Conservation (phyloP, 345 rosid genomes). For the Acer negundo region DNA sequence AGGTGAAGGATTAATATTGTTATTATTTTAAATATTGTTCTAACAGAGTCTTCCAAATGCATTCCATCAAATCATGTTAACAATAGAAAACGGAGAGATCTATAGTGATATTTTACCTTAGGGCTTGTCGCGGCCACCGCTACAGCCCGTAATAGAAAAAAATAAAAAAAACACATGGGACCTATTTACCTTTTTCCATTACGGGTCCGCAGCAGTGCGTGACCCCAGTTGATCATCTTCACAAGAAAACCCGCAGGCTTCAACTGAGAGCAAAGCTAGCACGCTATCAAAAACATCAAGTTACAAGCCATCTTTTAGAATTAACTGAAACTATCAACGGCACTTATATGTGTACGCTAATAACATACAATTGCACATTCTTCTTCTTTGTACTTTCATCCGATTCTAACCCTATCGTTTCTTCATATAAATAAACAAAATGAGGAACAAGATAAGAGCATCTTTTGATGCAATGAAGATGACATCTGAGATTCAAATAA, state of each 20-base stretch:
- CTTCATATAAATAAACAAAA: conserved; percentile 23
- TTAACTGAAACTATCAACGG: conserved; percentile 14
- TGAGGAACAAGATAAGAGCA: conserved; percentile 28
- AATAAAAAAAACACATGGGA: too few species aligned
- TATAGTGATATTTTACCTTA: too few species aligned
- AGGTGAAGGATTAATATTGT: too few species aligned
- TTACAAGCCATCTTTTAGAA: not conserved
- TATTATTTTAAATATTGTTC: too few species aligned
- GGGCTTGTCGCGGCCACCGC: too few species aligned
- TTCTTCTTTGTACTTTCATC: conserved; percentile 16
- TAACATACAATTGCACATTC: conserved; percentile 18
- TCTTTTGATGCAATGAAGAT: conserved; percentile 41
- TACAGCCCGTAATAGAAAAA: too few species aligned
- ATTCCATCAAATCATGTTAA: not conserved
- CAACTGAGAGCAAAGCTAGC: too few species aligned
- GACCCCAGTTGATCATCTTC: too few species aligned
- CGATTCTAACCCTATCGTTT: conserved; percentile 23
- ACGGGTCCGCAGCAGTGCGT: too few species aligned
- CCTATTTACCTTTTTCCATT: too few species aligned
- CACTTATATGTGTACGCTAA: conserved; percentile 18
- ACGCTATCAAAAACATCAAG: not conserved
- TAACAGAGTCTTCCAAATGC: not conserved
- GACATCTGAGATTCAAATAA: conserved; percentile 29
- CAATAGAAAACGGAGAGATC: too few species aligned
- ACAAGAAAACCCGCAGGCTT: too few species aligned